Conservation (phyloP, 139 green algal genomes). For the Auxenochlorella pyrenoidosa region DNA sequence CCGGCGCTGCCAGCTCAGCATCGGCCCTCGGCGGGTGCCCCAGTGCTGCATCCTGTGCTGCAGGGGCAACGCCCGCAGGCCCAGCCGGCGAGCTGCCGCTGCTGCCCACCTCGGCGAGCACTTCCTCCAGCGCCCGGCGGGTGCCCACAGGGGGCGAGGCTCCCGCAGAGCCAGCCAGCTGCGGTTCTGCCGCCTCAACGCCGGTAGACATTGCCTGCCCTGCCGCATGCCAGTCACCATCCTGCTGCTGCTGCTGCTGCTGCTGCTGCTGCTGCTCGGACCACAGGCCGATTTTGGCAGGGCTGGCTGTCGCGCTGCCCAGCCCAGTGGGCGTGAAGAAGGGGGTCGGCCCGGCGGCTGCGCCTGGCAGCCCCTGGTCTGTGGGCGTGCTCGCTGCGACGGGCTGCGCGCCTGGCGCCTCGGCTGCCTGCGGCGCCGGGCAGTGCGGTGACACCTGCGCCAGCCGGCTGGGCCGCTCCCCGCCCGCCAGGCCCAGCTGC, state of each 20-base stretch:
- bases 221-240: background rate
- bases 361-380: background rate
- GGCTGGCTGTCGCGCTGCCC: slow-evolving; percentile 1
- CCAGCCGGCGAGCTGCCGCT: slow-evolving; percentile 3
- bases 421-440: background rate
- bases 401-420: background rate
- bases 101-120: slow-evolving; percentile 6
- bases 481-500: background rate
- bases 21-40: no score
- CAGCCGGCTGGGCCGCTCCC: background rate
- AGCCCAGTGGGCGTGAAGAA: slow-evolving; percentile 28
- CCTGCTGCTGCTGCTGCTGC: background rate
- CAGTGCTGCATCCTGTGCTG: background rate
- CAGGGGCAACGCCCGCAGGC: background rate
- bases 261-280: background rate
- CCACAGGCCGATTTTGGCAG: background rate
- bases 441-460: slow-evolving; percentile 20
- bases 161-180: background rate
- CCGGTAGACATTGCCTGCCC: background rate
- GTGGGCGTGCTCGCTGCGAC: background rate
- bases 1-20: background rate
- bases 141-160: background rate
- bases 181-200: background rate
- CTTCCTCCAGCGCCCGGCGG: background rate
- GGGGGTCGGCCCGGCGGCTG: background rate